Evolutionary conservation across 371 early-diverging fungal species (phyloP), one percentile per base, ranked within the genome.

Genomic region (Phascolomyces articulosus): DNA sequence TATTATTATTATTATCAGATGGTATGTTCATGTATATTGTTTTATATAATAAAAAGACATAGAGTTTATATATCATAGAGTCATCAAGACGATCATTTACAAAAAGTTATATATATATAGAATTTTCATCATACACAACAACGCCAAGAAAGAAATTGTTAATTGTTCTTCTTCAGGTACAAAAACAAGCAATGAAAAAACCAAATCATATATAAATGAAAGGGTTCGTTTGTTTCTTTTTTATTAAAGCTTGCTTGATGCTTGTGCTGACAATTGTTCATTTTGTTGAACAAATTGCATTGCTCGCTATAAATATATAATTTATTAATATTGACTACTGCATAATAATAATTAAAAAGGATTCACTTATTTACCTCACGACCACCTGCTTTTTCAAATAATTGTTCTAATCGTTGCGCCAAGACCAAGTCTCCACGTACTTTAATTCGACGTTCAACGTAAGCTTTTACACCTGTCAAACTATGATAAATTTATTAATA

Each of bases 351-450:
- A 4, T 6, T 49, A 53, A 13, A 41, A 24, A 15, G 27, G 13
- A 15, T 53, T 31, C 20, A 15, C 15, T 53, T 40, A 11, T 55
- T 63, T 73, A 78, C 82, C 49, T 82, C 74, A 69, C 72, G 69
- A n/a, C 82, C 82, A 29, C 75, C 77, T 7, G 73, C 61, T 53
- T 73, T 79, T 54, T 77, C 74, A 66, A 82, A 82, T n/a, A 82
- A 65, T 27, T 77, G 69, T 68, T 79, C 82, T 48, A 82, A 58
- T 29, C 64, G 64, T 59, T 82, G 82, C 10, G 79, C 82, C 23
- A 82, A 67, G 11, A 77, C 66, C 34, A 82, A 61, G 48, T 79
- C 79, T 13, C 82, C 82, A 34, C 72, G 71, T 13, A 82, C 79
- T 58, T 79, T 78, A 27, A 82, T 73, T 31, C 64, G 69, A 24